phyloP scores from a whole-genome alignment of 345 rosid genomes.

The Cochlearia excelsa region DNA sequence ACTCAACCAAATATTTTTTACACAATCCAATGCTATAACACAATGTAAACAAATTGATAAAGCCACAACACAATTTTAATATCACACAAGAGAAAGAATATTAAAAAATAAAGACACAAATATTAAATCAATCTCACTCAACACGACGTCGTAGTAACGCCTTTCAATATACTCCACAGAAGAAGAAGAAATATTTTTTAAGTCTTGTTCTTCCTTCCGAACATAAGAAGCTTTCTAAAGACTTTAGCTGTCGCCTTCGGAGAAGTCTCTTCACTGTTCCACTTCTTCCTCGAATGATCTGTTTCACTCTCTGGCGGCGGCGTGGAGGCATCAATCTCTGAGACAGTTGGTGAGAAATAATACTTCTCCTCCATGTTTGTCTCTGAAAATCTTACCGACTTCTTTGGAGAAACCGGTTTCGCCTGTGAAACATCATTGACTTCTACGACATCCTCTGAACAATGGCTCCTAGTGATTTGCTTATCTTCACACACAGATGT shows the following conservation, averaged over 20 bases:
- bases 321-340: conserved; percentile 64
- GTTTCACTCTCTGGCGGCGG: conserved; percentile 54
- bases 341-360: conserved; percentile 34
- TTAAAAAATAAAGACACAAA: conserved; percentile 3
- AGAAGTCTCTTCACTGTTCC: conserved; percentile 66
- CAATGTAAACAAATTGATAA: conserved; percentile 23
- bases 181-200: background rate
- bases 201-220: conserved; percentile 55
- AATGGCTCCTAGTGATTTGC: conserved; percentile 24
- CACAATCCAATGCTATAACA: conserved; percentile 10
- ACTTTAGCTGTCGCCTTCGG: conserved; percentile 76
- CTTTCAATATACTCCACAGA: background rate
- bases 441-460: conserved; percentile 33
- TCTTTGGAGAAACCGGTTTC: conserved; percentile 38
- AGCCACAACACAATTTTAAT: background rate
- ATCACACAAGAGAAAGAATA: conserved; percentile 21
- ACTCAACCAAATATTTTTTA: conserved; percentile 17
- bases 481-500: conserved; percentile 36
- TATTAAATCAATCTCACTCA: background rate
- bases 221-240: conserved; percentile 81
- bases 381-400: conserved; percentile 37
- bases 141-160: conserved; percentile 5
- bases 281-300: conserved; percentile 82
- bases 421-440: conserved; percentile 24
- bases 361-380: conserved; percentile 38